These are phyloP conservation scores for Angomonas deanei DNA, from an alignment of 208 protist genomes.

Conservation along the genomic window DNA sequence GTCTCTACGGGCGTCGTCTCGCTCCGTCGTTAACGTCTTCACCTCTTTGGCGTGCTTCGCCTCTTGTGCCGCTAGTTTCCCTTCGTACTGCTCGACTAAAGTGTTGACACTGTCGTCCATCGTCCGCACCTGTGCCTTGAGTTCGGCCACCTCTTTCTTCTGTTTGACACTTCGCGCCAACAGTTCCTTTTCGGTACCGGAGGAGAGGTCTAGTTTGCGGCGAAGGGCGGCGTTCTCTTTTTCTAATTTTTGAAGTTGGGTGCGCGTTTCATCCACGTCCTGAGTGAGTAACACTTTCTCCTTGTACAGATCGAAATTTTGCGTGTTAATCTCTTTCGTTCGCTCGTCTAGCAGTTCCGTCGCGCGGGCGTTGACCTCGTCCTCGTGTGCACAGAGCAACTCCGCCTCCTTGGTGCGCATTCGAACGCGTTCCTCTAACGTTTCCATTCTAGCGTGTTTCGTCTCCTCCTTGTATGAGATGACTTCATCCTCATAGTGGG, in stretches of 20 bases:
- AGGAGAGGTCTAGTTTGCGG: constrained; percentile 37
- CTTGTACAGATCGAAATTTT: constrained; percentile 65
- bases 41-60: constrained; percentile 26
- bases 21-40: constrained; percentile 29
- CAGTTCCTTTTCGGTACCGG: constrained; percentile 33
- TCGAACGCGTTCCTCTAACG: constrained; percentile 72
- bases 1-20: constrained; percentile 49
- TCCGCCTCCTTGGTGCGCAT: constrained; percentile 48
- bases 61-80: constrained; percentile 21
- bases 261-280: constrained; percentile 27
- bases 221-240: constrained; percentile 39
- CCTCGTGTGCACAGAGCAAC: constrained; percentile 28
- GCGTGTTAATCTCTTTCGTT: constrained; percentile 55
- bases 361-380: constrained; percentile 54
- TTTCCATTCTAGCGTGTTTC: constrained; percentile 32
- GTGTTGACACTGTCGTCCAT: constrained; percentile 53
- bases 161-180: constrained; percentile 39
- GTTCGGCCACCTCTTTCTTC: constrained; percentile 36
- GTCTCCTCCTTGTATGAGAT: constrained; percentile 18
- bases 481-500: constrained; percentile 19
- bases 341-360: constrained; percentile 51
- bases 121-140: constrained; percentile 43
- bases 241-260: constrained; percentile 17
- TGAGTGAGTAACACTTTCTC: constrained; percentile 61
- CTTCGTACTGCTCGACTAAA: constrained; percentile 57